phyloP scores from a whole-genome alignment of 2,329 filamentous ascomycete genomes.

The Tolypocladium inflatum region DNA sequence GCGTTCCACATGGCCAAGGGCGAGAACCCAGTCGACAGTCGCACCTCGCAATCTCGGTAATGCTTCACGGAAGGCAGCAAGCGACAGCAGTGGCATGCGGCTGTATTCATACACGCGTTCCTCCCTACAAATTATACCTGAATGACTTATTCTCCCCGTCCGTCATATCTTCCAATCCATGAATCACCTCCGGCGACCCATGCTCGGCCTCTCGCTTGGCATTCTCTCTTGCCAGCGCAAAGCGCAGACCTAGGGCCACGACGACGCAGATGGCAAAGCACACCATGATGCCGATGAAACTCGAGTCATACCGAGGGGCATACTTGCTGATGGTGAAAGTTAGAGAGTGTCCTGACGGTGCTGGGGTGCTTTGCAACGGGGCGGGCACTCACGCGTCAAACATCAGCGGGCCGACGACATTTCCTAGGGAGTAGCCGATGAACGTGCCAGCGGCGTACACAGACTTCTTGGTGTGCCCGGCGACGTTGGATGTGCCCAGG shows the following conservation, averaged over 20 bases:
- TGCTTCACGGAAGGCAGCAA: too few species aligned
- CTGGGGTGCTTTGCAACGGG: neutral
- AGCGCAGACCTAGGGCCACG: conserved; percentile 17
- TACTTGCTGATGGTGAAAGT: conserved; percentile 8
- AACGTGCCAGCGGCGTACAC: conserved; percentile 10
- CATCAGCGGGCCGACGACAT: conserved; percentile 21
- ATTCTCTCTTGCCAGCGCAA: conserved; percentile 18
- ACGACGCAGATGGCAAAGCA: conserved; percentile 20
- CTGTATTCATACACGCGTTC: neutral
- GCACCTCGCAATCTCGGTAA: too few species aligned
- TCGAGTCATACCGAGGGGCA: conserved; percentile 19
- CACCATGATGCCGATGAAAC: conserved; percentile 20
- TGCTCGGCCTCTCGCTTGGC: conserved; percentile 16
- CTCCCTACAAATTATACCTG: conserved; percentile 6
- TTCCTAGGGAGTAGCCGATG: conserved; percentile 22
- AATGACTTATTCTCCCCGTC: conserved; percentile 17
- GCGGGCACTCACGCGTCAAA: conserved; percentile 16
- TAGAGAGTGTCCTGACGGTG: too few species aligned
- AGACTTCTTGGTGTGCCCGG: too few species aligned
- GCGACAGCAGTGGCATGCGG: too few species aligned
- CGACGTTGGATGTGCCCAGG: too few species aligned
- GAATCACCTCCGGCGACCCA: conserved; percentile 19
- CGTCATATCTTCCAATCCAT: conserved; percentile 29
- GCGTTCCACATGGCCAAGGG: too few species aligned
- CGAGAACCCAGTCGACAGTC: too few species aligned